Conservation (phyloP, 2,329 filamentous ascomycete species). For the Fusarium sp. region DNA sequence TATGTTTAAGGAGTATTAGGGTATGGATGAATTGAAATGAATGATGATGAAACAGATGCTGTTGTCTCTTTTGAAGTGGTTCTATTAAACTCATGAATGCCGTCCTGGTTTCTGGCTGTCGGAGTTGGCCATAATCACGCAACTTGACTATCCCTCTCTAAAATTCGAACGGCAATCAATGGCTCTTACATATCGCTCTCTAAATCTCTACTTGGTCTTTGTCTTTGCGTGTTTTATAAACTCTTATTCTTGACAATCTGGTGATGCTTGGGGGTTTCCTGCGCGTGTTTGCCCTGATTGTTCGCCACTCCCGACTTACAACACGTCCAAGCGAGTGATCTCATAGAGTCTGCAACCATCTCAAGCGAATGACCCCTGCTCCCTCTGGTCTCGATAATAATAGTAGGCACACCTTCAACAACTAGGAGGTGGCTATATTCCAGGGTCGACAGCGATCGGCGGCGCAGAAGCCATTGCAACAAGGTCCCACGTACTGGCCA, state of each 20-base stretch:
- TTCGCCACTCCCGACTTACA: not conserved
- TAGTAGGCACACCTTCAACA: not conserved
- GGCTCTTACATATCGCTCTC: not conserved
- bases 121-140: too few species aligned
- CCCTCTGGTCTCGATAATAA: not conserved
- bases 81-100: not conserved
- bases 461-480: conserved; percentile 62
- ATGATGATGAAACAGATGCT: not conserved
- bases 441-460: conserved; percentile 60
- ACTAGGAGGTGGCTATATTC: conserved; percentile 33
- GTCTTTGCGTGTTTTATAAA: not conserved
- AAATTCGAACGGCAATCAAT: too few species aligned
- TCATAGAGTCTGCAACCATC: not conserved
- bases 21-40: not conserved
- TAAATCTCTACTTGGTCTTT: not conserved
- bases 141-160: too few species aligned
- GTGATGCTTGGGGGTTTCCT: not conserved
- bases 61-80: not conserved
- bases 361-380: not conserved
- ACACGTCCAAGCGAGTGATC: not conserved
- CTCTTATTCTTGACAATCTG: not conserved
- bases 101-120: too few species aligned
- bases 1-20: not conserved
- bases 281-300: not conserved
- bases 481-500: conserved; percentile 56